Conservation (phyloP, 2,329 filamentous ascomycete genomes). For the Ceratocystis variospora region DNA sequence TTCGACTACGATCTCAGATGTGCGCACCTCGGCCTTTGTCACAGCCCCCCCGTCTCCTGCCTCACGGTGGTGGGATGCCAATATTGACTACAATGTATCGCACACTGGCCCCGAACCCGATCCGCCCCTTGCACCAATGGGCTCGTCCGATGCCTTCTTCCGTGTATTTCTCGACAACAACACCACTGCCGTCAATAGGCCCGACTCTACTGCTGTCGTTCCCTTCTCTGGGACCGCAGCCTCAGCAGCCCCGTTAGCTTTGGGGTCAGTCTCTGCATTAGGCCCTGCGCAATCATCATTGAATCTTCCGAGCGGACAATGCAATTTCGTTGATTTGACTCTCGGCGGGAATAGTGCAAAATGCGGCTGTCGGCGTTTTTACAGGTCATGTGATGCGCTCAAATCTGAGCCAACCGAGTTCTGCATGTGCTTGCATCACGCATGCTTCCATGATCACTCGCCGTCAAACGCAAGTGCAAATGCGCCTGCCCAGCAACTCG, state of each 20-base stretch:
- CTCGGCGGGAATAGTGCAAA: conserved; percentile 38
- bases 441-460: conserved; percentile 44
- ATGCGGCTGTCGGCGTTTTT: conserved; percentile 49
- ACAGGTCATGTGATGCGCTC: conserved; percentile 26
- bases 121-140: conserved; percentile 2
- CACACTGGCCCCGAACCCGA: conserved; percentile 3
- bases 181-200: background rate
- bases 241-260: background rate
- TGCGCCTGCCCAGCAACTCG: conserved; percentile 4
- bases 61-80: conserved; percentile 16
- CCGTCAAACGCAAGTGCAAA: conserved; percentile 3
- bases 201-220: background rate
- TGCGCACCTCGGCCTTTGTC: conserved; percentile 10
- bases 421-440: conserved; percentile 52
- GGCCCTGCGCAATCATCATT: conserved; percentile 22
- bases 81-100: conserved; percentile 8
- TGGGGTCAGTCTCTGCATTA: conserved; percentile 18
- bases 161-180: conserved; percentile 10
- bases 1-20: background rate
- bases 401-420: conserved; percentile 35
- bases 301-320: conserved; percentile 38
- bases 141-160: conserved; percentile 10
- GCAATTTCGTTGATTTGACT: conserved; percentile 44
- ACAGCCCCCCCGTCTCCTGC: conserved; percentile 12
- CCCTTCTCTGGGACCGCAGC: background rate